Evolutionary conservation across 192 early-diverging fungal genomes (phyloP).

Genomic region (Coemansia sp.): DNA sequence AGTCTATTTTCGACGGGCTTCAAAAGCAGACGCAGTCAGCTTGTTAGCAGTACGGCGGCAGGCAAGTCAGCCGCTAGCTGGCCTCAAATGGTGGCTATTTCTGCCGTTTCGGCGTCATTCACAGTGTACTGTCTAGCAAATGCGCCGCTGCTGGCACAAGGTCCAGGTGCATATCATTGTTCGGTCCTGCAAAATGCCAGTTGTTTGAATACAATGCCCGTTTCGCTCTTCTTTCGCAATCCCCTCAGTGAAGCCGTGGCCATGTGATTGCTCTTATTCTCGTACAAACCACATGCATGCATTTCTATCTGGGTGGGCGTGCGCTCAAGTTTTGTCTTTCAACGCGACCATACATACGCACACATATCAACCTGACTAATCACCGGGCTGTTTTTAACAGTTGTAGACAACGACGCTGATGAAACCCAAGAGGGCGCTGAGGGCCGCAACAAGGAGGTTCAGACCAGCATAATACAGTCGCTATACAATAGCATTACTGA

Average conservation of each 20-base stretch:
- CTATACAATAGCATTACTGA: slow-evolving; percentile 12
- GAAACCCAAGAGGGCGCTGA: not conserved
- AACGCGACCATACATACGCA: not conserved
- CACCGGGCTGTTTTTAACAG: slow-evolving; percentile 3
- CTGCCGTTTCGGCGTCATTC: slow-evolving; percentile 9
- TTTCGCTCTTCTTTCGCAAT: slow-evolving; percentile 8
- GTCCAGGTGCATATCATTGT: slow-evolving; percentile 22
- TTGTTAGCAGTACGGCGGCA: not conserved
- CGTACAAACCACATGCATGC: not conserved
- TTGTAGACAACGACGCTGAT: slow-evolving; percentile 8
- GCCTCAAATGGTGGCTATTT: slow-evolving; percentile 6
- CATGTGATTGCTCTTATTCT: slow-evolving; percentile 7
- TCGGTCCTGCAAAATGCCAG: slow-evolving; percentile 1
- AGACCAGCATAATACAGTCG: slow-evolving; percentile 8
- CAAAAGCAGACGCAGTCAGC: not conserved
- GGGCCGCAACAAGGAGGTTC: not conserved
- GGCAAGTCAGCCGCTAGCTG: slow-evolving; percentile 6
- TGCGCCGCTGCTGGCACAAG: slow-evolving; percentile 26
- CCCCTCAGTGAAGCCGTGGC: not conserved
- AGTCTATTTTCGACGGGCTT: not conserved
- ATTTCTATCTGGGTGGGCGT: slow-evolving; percentile 3
- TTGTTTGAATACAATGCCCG: slow-evolving; percentile 7
- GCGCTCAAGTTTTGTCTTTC: not conserved
- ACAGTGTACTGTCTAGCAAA: slow-evolving; percentile 15
- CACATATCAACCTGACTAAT: not conserved